Base-by-base conservation (phyloP, 352 stramenopile genomes). In the Phytophthora kernoviae region DNA sequence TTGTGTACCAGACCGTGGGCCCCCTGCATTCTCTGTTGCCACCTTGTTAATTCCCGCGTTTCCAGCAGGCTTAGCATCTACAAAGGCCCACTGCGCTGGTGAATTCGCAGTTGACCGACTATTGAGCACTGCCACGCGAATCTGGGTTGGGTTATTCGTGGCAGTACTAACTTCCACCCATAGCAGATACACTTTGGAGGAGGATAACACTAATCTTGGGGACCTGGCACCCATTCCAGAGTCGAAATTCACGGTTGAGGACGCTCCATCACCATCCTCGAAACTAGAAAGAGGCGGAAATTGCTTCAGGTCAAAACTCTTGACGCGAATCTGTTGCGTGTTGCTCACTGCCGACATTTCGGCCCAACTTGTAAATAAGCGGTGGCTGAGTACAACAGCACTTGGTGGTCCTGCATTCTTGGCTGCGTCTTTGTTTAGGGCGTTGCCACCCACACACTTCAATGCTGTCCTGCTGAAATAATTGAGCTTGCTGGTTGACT, bases 31-130 rank as follows among this genome's bases (percentile, higher is more conserved):
- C 44, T 70, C 60, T 1, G 68, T 74, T 0, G 68, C 1, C 22
- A 79, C 57, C 27, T 70, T 75, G 27, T 93, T 93, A 5, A 93
- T 58, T 1, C 84, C 84, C 1, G 33, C 56, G 1, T 42, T 61
- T 12, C 39, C 68, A 17, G 60, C 34, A 21, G 64, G 41, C 4
- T 58, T 54, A 0, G 40, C 34, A 17, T 75, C 77, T 0, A 89
- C 63, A 53, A 87, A 76, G 0, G 22, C 42, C 75, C 82, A 88
- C 5, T 77, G 68, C 4, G 64, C 65, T 4, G 65, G 33, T 7
- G 67, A 51, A 0, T 40, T 54, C 1, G 47, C 53, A 8, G 27
- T 62, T 21, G 75, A 71, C 4, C 58, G 58, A 17, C 60, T 62
- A 9, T 50, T 24, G 27, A 82, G 81, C 6, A 75, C 30, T 11